Evolutionary conservation across 306 rosid genomes (phyloP), one percentile per base, ranked within the genome.

Genomic region (Echinosophora koreensis): DNA sequence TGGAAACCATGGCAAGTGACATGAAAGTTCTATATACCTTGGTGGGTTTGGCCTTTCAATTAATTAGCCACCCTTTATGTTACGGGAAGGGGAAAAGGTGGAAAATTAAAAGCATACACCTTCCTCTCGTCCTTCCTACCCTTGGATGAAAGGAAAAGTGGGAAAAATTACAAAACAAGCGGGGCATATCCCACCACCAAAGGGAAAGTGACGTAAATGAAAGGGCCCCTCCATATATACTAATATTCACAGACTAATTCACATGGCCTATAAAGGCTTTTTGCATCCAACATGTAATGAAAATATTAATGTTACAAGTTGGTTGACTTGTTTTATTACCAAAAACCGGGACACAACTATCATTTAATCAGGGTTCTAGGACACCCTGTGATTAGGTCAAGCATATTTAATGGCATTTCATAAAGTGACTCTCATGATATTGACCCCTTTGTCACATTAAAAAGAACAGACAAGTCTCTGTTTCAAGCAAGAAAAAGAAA

Each of bases 311-410:
- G 78, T 58, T 60, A 74, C 77, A 71, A 79, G 85, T 79, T 79
- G 69, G 92, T 90, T 87, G 90, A 83, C 89, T 88, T 78, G 77
- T 58, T 84, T 72, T 34, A 28, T 78, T 59, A 56, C 80, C 86
- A 22, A 22, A 22, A 22, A 83, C 73, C 68, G 65, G 59, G 69
- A 87, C 73, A 76, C 66, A 37, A 76, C 83, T 80, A 37, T 65
- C 87, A 86, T 83, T 89, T 76, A 89, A 80, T 89, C 78, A 71
- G 79, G 50, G 52, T 73, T 83, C 74, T 65, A 66, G 81, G 84
- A 80, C 91, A 84, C 91, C 82, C 87, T 88, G 91, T 85, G 79
- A 78, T 85, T 85, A 83, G 93, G 94, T 84, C 85, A 69, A 81
- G 76, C 54, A 34, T 81, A 83, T 83, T 82, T 79, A 84, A 83